Base-by-base conservation (phyloP, 306 rosid genomes). In the Prunus salicina region DNA sequence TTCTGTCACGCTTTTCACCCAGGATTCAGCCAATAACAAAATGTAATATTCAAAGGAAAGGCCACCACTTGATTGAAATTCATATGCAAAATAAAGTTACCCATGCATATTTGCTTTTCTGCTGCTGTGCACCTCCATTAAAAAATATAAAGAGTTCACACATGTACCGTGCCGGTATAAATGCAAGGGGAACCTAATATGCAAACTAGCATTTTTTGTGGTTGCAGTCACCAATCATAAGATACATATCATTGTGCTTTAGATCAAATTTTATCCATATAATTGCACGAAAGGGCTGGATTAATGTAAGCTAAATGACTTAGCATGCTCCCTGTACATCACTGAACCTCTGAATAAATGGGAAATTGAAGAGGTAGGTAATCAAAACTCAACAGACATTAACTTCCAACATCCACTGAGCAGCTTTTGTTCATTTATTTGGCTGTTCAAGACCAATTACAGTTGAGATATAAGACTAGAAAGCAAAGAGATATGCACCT, bases 401-500 rank as follows among this genome's bases (percentile, higher is more conserved):
- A 64, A 49, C 12, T 50, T 20, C 41, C 51, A 66, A 60, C 64
- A 25, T 10, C 24, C 64, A 18, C 28, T 2, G 50, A 67, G 25
- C 27, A 46, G 34, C 47, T 69, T 27, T 53, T 41, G 20, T 51
- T 27, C 16, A 50, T 43, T 27, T 53, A n/a, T 3, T 15, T 14
- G 47, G 43, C 25, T 18, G 25, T 46, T 57, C 67, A 46, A 51
- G 24, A 12, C 56, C 38, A 53, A 46, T 19, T 53, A 52, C 41
- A 78, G 8, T 11, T 46, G 43, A n/a, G 76, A 64, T 9, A 63
- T 67, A 58, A 73, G 28, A 62, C 56, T 60, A 46, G 68, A 76
- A 84, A 74, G 34, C 60, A 76, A 71, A n/a, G 47, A 20, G 56
- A 78, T 27, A 51, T 20, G 78, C 77, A 96, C 99, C 98, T 96